Evolutionary conservation across 2,329 filamentous ascomycete species (phyloP), one percentile per base, ranked within the genome.

Genomic region (Calcarisporium arbuscula): DNA sequence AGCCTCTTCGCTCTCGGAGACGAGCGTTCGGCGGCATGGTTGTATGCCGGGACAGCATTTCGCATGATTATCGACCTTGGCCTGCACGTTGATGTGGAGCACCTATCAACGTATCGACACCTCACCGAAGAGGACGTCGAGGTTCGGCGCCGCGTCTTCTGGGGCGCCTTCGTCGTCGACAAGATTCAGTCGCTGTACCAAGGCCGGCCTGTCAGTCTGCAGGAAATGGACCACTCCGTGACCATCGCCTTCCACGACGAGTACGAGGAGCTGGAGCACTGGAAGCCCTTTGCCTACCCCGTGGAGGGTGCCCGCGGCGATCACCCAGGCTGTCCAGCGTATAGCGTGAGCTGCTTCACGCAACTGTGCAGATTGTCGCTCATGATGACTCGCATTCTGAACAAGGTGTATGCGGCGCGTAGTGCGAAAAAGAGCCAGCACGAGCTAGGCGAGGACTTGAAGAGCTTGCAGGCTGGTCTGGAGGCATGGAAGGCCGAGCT

Each of bases 141-240:
- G 42, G 64, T 64, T 29, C 54, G 60, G 11, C 59, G 45, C 2
- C 31, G 49, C 5, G 40, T 50, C 0, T 52, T 49, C 4, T 52
- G 49, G 49, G 39, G 40, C 0, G 49, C 41, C 10, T 49, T 12
- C 19, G 47, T 62, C 29, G 32, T 57, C 26, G 72, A 74, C 40
- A 76, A 74, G 42, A 62, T 74, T 7, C 71, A 77, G 39, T 67
- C 62, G 11, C 47, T 77, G 0, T 77, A 74, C 31, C 69, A 72
- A 43, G 72, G 72, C 1, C 64, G 71, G 1, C 73, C 70, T 0
- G 62, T 62, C 0, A 65, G 52, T 4, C 48, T 73, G 6, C 64
- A 65, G 8, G 60, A 68, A n/a, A 57, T 56, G 0, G 65, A 73
- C 17, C 60, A 58, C 0, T 51, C 58, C 8, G 66, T 74, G 0